Evolutionary conservation across 495 filamentous ascomycete genomes (phyloP), one percentile per base, ranked within the genome.

Genomic region (Darksidea phi): DNA sequence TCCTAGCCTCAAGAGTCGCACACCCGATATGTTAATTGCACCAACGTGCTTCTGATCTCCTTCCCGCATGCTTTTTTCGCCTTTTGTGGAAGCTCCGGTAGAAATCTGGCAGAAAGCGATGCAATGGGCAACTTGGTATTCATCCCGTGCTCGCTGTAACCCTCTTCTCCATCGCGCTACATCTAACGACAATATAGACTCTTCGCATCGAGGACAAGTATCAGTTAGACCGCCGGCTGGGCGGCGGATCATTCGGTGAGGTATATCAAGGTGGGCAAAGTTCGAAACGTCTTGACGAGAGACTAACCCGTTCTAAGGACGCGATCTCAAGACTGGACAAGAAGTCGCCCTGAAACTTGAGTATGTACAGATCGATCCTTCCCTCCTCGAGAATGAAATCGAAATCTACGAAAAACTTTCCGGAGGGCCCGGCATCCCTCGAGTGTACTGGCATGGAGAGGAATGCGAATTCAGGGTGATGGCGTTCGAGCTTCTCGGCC

Each of bases 401-500:
- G 15, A 54, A 6, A 59, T 59, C n/a, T 64, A 64, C 42, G 34
- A 54, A 24, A 12, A 36, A 32, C 56, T 64, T 17, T 18, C 21
- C 12, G 56, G 55, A 13, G 36, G 47, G 6, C 0, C 46, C 13
- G 61, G 61, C 0, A 59, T 64, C 17, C 61, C 61, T 48, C 23
- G 46, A 46, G 48, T 66, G n/a, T 49, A 66, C 15, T 66, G 63
- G 63, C 13, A 66, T 38, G 63, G 63, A 24, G 1, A 25, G 0
- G 51, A 66, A 48, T 41, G 51, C 43, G 63, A 66, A 0, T 66
- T 24, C 50, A 54, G 28, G 10, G 58, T 56, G 10, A 62, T 66
- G 63, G 63, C 28, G 24, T 66, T 66, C 43, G 58, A 66, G 0
- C 58, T 66, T 46, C 51, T 66, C 34, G 63, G 63, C 0, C 63